Evolutionary conservation across 78 protist species (phyloP), one percentile per base, ranked within the genome.

Genomic region (Cavenderia fasciculata): DNA sequence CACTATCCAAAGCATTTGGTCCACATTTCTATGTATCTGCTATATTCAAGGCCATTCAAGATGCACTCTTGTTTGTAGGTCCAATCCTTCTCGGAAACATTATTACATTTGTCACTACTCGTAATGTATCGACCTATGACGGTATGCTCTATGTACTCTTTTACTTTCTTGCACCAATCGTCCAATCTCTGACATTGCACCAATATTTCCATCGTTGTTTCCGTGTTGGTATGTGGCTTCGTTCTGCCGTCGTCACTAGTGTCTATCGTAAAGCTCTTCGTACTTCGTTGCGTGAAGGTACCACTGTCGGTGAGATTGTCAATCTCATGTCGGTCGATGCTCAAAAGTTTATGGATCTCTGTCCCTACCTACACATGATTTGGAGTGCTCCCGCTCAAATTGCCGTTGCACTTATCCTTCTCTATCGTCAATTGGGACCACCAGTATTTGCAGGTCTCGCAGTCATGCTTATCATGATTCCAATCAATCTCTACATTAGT

Each of bases 301-400:
- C 92, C 3, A 63, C 94, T 8, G 49, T 75, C 31, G 97, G 98
- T 61, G 92, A 92, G 51, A 86, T 95, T 23, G 94, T 85, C 59
- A 97, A 93, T 43, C 96, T 94, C 56, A 94, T 95, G 97, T 34
- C 94, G 4, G 87, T 79, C 41, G 98, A 97, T 59, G 94, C 97
- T 11, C 92, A 92, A 74, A 70, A 82, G 21, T 69, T 97, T 40
- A 44, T 43, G 87, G 92, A 87, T 25, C 87, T 86, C n/a, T 74
- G 76, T 29, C 62, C 93, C 33, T 86, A 90, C 61, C 86, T 96
- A 31, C 96, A 97, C 66, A 85, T 86, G 68, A 19, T 95, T 47
- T 97, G 96, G 97, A 68, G 90, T 8, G 95, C 86, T 21, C 62
- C 85, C 5, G 10, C 31, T 21, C 77, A 72, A 25, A 51, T 93